These are phyloP conservation scores for Ballota nigra DNA, from an alignment of 257 asterid genomes.

Conservation along the genomic window DNA sequence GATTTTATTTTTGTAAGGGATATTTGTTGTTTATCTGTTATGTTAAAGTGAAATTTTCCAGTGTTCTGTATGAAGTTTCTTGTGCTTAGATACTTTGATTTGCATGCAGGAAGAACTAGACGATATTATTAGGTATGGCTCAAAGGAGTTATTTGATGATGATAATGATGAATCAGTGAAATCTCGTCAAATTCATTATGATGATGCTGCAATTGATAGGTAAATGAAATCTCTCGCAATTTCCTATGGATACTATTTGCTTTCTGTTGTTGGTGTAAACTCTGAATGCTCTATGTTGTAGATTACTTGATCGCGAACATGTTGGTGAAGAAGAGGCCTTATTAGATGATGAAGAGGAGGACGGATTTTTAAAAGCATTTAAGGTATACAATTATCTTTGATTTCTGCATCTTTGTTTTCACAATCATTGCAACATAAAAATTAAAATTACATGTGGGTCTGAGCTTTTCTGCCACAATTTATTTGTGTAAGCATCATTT, in stretches of 20 bases:
- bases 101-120: slow-evolving; percentile 85
- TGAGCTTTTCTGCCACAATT: slow-evolving; percentile 17
- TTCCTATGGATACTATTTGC: slow-evolving; percentile 5
- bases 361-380: slow-evolving; percentile 92
- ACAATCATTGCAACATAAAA: not conserved
- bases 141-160: slow-evolving; percentile 94
- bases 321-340: slow-evolving; percentile 76
- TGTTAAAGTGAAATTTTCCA: slow-evolving; percentile 2
- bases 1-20: not conserved
- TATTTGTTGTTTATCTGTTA: not conserved
- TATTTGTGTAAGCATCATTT: slow-evolving; percentile 8
- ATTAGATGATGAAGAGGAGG: slow-evolving; percentile 87
- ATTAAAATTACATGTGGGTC: not conserved
- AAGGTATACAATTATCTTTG: slow-evolving; percentile 53
- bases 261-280: slow-evolving; percentile 21
- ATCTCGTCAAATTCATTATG: slow-evolving; percentile 96
- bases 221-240: slow-evolving; percentile 26
- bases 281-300: slow-evolving; percentile 24
- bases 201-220: slow-evolving; percentile 95
- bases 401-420: slow-evolving; percentile 8
- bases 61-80: not conserved
- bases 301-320: slow-evolving; percentile 89
- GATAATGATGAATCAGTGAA: slow-evolving; percentile 86
- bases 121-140: slow-evolving; percentile 92
- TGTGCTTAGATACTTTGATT: slow-evolving; percentile 27